These are phyloP conservation scores for Osmanthus fragrans DNA, from an alignment of 257 asterid species.

Conservation along the genomic window DNA sequence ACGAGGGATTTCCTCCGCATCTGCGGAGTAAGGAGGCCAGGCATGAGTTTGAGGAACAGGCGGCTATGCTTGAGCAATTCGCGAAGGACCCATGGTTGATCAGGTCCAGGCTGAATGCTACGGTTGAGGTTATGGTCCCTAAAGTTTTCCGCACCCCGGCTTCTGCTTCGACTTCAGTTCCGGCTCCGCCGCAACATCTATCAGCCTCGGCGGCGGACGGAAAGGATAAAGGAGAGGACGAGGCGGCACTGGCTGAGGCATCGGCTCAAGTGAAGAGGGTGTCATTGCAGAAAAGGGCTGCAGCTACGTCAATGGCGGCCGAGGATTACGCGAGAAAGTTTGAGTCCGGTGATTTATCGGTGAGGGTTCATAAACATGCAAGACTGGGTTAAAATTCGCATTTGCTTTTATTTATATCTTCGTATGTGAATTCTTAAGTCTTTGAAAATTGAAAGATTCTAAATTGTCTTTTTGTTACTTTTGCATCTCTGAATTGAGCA, in stretches of 20 bases:
- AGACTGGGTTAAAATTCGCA: background rate
- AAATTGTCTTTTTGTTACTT: background rate
- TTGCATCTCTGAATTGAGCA: background rate
- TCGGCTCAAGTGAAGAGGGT: conserved; percentile 80
- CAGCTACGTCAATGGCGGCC: conserved; percentile 74
- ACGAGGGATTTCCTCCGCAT: conserved; percentile 68
- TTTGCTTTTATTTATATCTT: conserved; percentile 1
- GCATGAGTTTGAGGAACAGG: conserved; percentile 61
- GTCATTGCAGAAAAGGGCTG: conserved; percentile 88
- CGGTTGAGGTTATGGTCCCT: conserved; percentile 88
- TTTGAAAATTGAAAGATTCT: conserved; percentile 1
- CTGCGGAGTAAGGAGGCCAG: conserved; percentile 62
- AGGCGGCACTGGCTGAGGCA: conserved; percentile 27
- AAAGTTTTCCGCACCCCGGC: conserved; percentile 54
- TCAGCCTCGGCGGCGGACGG: conserved; percentile 40
- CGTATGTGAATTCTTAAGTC: conserved; percentile 1
- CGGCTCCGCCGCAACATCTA: conserved; percentile 39
- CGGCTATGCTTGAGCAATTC: conserved; percentile 68
- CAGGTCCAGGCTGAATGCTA: conserved; percentile 62
- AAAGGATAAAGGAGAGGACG: conserved; percentile 48
- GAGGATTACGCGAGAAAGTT: conserved; percentile 81
- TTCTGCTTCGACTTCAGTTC: conserved; percentile 7
- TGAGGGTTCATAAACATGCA: conserved; percentile 27
- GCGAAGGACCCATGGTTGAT: conserved; percentile 82
- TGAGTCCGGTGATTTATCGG: conserved; percentile 86